Base-by-base conservation (phyloP, 139 green algal genomes). In the Chloropicon primus region DNA sequence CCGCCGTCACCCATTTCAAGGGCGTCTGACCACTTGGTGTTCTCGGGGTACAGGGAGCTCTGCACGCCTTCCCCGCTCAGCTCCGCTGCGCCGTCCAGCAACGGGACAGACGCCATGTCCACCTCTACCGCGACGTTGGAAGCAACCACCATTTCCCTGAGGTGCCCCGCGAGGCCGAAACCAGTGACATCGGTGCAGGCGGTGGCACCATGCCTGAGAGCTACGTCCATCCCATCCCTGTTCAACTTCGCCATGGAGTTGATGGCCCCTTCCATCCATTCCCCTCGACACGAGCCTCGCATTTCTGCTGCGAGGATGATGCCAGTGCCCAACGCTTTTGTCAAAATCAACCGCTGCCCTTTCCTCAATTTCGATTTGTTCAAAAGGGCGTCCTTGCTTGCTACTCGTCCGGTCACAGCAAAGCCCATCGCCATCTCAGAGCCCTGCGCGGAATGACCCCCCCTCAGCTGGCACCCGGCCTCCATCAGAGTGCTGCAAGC, bases 141-240 rank as follows among this genome's bases (percentile, higher is more conserved):
- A 22, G 76, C 79, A 22, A 78, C 82, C 72, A 73, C 75, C 89
- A 96, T 95, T 78, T 96, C 91, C 2, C 73, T 78, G 23, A 90
- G 28, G 74, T 96, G 91, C 0, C 92, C 93, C 53, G 97, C 62
- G 28, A 98, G 82, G 0, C 93, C 93, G 86, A 98, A 98, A 21
- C 93, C 93, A 0, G 92, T 98, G 2, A 97, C 90, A 28, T 97
- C 93, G 0, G 93, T 98, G 78, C 89, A 94, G 22, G 85, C 88
- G 0, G 76, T 90, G 1, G 83, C 87, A 1, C 86, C 87, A 75
- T 90, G 74, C 10, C 74, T 5, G 21, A 72, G 22, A 71, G 96
- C 75, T 1, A 90, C 76, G 0, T 74, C 72, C 1, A 86, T 83
- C 0, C 88, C 92, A 0, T 21, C 53, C 3, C 27, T 78, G 25